These are phyloP conservation scores for Synchytrium microbalum DNA, from an alignment of 371 early-diverging fungal genomes.

Conservation along the genomic window DNA sequence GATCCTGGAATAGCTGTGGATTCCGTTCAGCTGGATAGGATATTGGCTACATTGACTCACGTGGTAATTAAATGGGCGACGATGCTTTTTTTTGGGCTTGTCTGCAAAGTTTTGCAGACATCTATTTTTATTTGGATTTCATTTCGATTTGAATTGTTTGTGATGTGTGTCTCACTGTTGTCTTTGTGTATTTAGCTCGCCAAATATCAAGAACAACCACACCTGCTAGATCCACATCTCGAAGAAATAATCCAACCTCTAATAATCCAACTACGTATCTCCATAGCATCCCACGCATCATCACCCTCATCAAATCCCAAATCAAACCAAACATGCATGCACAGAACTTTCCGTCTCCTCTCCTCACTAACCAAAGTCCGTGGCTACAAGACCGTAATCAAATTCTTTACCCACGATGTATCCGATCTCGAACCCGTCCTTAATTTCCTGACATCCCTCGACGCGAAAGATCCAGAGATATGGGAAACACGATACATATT, in stretches of 20 bases:
- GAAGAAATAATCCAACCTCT: slow-evolving; percentile 62
- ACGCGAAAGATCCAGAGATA: slow-evolving; percentile 12
- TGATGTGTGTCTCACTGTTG: slow-evolving; percentile 28
- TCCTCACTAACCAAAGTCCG: slow-evolving; percentile 75
- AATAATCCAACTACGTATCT: slow-evolving; percentile 41
- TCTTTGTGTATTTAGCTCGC: slow-evolving; percentile 31
- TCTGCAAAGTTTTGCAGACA: background rate
- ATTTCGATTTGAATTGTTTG: background rate
- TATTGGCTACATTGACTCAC: no score
- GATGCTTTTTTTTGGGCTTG: background rate
- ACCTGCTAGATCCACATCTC: slow-evolving; percentile 76
- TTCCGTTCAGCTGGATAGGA: no score
- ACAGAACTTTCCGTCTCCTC: slow-evolving; percentile 43
- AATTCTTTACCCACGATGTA: slow-evolving; percentile 85
- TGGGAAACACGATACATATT: slow-evolving; percentile 77
- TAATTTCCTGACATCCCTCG: slow-evolving; percentile 29
- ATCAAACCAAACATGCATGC: background rate
- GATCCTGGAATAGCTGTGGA: no score
- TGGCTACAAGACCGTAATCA: slow-evolving; percentile 79
- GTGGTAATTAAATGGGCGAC: no score
- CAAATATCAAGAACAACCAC: slow-evolving; percentile 80
- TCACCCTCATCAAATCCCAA: no score
- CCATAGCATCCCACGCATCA: slow-evolving; percentile 13
- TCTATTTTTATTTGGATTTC: background rate
- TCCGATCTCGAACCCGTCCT: slow-evolving; percentile 79